Percentiles rank a stretch among this genome's conserved stretches.
phyloP scores from a whole-genome alignment of 2,329 filamentous ascomycete genomes.

The Raffaelea arxii region DNA sequence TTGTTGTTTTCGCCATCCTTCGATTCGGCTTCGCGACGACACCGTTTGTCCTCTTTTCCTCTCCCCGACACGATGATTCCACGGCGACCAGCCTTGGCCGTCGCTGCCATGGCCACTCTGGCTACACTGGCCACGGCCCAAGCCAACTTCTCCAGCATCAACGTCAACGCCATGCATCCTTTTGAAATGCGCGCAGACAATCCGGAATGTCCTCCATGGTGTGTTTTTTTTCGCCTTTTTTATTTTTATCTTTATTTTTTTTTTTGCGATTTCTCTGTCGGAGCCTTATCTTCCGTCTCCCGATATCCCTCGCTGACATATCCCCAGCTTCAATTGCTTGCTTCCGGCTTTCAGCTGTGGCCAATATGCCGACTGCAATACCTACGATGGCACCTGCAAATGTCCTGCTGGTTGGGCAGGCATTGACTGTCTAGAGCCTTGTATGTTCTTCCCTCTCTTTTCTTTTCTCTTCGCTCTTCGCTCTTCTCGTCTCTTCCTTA shows the following conservation, averaged over 20 bases:
- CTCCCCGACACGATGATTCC: constrained; percentile 21
- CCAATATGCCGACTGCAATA: constrained; percentile 83
- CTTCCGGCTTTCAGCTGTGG: constrained; percentile 84
- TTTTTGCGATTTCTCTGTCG: too few relatives aligned
- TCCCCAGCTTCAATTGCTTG: constrained; percentile 95
- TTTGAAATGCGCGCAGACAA: constrained; percentile 67
- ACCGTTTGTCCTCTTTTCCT: not conserved
- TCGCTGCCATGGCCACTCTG: constrained; percentile 29
- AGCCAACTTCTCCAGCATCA: constrained; percentile 49
- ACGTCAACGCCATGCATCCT: too few relatives aligned
- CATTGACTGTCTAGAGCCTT: constrained; percentile 80
- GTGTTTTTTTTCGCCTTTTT: too few relatives aligned
- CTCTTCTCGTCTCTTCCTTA: not conserved
- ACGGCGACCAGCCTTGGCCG: constrained; percentile 28
- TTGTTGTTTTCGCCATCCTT: too few relatives aligned
- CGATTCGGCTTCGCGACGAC: not conserved
- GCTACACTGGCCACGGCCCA: constrained; percentile 23
- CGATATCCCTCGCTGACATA: too few relatives aligned
- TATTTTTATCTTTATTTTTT: too few relatives aligned
- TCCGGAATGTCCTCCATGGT: constrained; percentile 73
- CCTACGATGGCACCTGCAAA: constrained; percentile 82
- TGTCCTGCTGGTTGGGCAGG: constrained; percentile 91
- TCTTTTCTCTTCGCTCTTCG: not conserved
- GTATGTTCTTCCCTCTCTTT: constrained; percentile 29
- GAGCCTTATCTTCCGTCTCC: too few relatives aligned